phyloP scores from a whole-genome alignment of 2,329 filamentous ascomycete species.

The Xylaria hypoxylon region DNA sequence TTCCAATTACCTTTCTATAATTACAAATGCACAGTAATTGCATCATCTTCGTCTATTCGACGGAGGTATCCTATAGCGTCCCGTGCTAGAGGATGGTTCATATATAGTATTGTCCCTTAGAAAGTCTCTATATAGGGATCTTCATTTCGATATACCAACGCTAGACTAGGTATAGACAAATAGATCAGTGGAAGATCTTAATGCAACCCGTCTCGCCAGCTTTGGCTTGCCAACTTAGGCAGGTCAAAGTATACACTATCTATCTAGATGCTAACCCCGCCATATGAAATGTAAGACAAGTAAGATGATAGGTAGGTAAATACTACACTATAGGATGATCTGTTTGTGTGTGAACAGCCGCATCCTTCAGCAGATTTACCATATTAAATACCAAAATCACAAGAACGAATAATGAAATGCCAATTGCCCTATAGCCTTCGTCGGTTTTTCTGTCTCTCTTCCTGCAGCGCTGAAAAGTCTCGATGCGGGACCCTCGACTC shows the following conservation, averaged over 20 bases:
- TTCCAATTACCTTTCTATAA: too few relatives aligned
- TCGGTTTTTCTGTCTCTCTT: conserved; percentile 1
- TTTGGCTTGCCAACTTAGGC: conserved; percentile 40
- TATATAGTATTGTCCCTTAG: not conserved
- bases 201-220: conserved; percentile 36
- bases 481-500: conserved; percentile 30
- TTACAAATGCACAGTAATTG: not conserved
- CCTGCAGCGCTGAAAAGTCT: conserved; percentile 29
- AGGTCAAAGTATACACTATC: conserved; percentile 31
- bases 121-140: conserved; percentile 6
- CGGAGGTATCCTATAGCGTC: too few relatives aligned
- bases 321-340: not conserved
- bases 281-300: conserved; percentile 6
- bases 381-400: conserved; percentile 24
- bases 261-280: conserved; percentile 4
- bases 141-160: conserved; percentile 19
- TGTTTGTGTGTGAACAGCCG: conserved; percentile 32
- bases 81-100: too few relatives aligned
- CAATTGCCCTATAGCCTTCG: conserved; percentile 30
- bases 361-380: conserved; percentile 33
- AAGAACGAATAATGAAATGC: conserved; percentile 4
- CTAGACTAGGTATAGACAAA: conserved; percentile 22
- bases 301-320: not conserved
- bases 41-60: not conserved
- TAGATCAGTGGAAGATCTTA: conserved; percentile 23